Evolutionary conservation across 176 grass and related monocot species (phyloP), one percentile per base, ranked within the genome.

Genomic region (Paspalum notatum): DNA sequence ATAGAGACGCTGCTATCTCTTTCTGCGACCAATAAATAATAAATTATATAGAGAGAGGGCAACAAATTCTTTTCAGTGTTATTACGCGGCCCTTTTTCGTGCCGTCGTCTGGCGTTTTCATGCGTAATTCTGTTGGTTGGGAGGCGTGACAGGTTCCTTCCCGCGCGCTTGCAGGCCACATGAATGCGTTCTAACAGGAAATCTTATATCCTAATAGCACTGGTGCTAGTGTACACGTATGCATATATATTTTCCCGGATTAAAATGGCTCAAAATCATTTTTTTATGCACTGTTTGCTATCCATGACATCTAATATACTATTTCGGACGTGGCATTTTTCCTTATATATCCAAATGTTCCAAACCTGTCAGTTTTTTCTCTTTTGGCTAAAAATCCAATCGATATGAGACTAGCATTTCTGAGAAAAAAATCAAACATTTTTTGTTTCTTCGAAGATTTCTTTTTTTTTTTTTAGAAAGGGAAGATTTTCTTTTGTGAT

Each of bases 141-240:
- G 49, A 24, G 59, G 22, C 25, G 68, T 49, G 76, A 80, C 58
- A 72, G 84, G 57, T 85, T 73, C 37, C 84, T 74, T 80, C 76
- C 76, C 12, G 2, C 12, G 2, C 48, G 59, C 6, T 71, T 80
- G 68, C 84, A 54, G 52, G 84, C 68, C 68, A 59, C 50, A 86
- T 68, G 69, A 74, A 59, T 80, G 69, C 42, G n/a, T 67, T 77
- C 52, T 25, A 41, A 86, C 69, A 1, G 17, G 41, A 32, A 44
- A 20, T 2, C 5, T 24, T 8, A 8, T 57, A 66, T 22, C 27
- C 16, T 37, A 22, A 14, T 37, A 17, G 9, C 12, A 50, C 18
- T 18, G 14, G 1, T 14, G 1, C 3, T 21, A 18, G 1, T n/a
- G 7, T 10, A 13, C 38, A 68, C 48, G 76, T 53, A 11, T 20